phyloP scores from a whole-genome alignment of 2,329 filamentous ascomycete species.

The Dactylellina drechsleri region DNA sequence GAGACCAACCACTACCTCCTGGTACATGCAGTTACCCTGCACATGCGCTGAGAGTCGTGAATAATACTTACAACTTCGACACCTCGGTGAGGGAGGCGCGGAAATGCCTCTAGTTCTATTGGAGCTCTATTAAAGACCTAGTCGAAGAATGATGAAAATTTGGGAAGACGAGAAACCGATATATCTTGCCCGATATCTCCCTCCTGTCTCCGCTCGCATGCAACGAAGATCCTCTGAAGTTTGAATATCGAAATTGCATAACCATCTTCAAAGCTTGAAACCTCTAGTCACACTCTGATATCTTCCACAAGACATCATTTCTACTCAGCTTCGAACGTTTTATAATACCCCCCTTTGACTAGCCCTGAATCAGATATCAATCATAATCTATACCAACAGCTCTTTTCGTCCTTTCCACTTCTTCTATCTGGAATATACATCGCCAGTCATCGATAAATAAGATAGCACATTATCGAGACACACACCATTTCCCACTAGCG shows the following conservation, averaged over 20 bases:
- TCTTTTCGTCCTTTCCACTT: too few relatives aligned
- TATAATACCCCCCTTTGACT: too few relatives aligned
- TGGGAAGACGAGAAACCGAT: neutral
- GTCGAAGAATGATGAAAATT: neutral
- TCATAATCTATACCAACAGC: too few relatives aligned
- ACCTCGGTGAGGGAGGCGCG: slow-evolving; percentile 13
- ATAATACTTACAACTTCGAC: slow-evolving; percentile 24
- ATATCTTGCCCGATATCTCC: slow-evolving; percentile 6
- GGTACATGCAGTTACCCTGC: slow-evolving; percentile 51
- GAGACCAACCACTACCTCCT: slow-evolving; percentile 24
- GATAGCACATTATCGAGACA: neutral
- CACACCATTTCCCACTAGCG: slow-evolving; percentile 26
- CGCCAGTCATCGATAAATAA: neutral
- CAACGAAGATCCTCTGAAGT: too few relatives aligned
- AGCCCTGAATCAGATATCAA: too few relatives aligned
- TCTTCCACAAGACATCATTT: too few relatives aligned
- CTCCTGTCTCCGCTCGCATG: neutral
- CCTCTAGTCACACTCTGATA: too few relatives aligned
- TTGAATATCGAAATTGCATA: too few relatives aligned
- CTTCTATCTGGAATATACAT: too few relatives aligned
- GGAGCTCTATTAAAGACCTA: slow-evolving; percentile 23
- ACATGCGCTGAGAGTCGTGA: slow-evolving; percentile 13
- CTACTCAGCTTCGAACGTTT: too few relatives aligned
- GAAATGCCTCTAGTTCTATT: slow-evolving; percentile 16
- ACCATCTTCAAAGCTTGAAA: too few relatives aligned